Percentiles rank a stretch among this genome's conserved stretches.
Conservation (phyloP, 345 rosid species). For the Tarenaya hassleriana region DNA sequence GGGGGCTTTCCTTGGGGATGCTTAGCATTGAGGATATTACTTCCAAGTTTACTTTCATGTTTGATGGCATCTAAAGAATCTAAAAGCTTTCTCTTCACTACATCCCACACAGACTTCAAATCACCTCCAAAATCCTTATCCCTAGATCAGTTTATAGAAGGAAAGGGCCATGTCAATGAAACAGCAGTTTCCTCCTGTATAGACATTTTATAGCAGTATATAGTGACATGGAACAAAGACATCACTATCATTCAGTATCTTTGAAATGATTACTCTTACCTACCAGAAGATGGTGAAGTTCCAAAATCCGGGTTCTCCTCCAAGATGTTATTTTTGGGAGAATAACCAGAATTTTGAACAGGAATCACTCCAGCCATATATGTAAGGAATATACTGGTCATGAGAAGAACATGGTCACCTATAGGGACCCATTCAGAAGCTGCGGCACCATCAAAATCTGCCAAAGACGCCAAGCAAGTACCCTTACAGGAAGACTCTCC, state of each 20-base stretch:
- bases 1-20: slow-evolving; percentile 39
- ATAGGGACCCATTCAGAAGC: slow-evolving; percentile 50
- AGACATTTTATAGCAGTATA: not conserved
- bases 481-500: slow-evolving; percentile 30
- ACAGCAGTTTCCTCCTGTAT: slow-evolving; percentile 6
- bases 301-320: slow-evolving; percentile 28
- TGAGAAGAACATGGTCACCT: slow-evolving; percentile 65
- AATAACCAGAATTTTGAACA: slow-evolving; percentile 30
- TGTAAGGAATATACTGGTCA: slow-evolving; percentile 66
- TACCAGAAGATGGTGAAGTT: slow-evolving; percentile 62
- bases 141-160: slow-evolving; percentile 31
- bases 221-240: slow-evolving; percentile 6
- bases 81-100: slow-evolving; percentile 56
- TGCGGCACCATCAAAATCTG: slow-evolving; percentile 41
- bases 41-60: slow-evolving; percentile 33
- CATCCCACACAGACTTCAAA: slow-evolving; percentile 49
- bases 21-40: slow-evolving; percentile 38
- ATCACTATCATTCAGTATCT: slow-evolving; percentile 5
- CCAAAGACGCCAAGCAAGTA: slow-evolving; percentile 47
- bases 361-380: slow-evolving; percentile 84
- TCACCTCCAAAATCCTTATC: slow-evolving; percentile 35
- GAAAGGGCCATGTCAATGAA: slow-evolving; percentile 6
- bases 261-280: slow-evolving; percentile 68
- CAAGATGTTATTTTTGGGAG: slow-evolving; percentile 26
- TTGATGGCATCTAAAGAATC: slow-evolving; percentile 57